A percentile compares a stretch with the other conserved stretches of the same genome.
These are phyloP conservation scores for Nakazawaea populi DNA, from an alignment of 805 yeast genomes.

Conservation along the genomic window DNA sequence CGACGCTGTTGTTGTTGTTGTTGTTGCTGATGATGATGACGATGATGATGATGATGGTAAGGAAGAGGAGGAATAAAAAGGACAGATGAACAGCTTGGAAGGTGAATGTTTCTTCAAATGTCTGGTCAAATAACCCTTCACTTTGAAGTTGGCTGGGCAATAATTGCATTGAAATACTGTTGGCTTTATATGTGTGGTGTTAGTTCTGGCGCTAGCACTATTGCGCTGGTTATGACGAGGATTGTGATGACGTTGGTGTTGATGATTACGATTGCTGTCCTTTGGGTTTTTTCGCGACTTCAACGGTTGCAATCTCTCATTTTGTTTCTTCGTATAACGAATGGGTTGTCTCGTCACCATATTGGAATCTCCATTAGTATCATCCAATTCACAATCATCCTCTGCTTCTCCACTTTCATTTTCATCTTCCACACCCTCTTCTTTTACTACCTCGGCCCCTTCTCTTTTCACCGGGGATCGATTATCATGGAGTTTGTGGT, in stretches of 20 bases:
- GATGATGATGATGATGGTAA: not conserved
- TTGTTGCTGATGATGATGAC: not conserved
- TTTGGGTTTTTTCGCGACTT: not conserved
- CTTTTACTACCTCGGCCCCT: not conserved
- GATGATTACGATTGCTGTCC: not conserved
- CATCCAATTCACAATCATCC: not conserved
- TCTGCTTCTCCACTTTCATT: not conserved
- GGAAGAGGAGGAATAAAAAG: constrained; percentile 27
- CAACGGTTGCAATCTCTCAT: not conserved
- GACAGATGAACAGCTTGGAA: constrained; percentile 49
- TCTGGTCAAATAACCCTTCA: constrained; percentile 49
- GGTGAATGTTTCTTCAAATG: constrained; percentile 47
- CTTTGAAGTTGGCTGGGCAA: constrained; percentile 43
- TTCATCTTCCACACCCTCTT: not conserved
- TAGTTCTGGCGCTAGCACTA: too few relatives aligned
- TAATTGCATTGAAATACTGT: constrained; percentile 31
- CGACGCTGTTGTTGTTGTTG: not conserved
- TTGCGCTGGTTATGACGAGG: too few relatives aligned
- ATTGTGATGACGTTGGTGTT: not conserved
- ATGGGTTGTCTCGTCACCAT: too few relatives aligned
- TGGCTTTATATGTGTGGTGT: not conserved
- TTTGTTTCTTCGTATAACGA: too few relatives aligned
- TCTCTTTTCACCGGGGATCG: not conserved
- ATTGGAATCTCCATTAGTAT: not conserved
- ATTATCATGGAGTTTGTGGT: too few relatives aligned